A percentile compares a stretch with the other conserved stretches of the same genome.
Conservation (phyloP, 768 basidiomycete species). For the Tricholoma saponaceum region DNA sequence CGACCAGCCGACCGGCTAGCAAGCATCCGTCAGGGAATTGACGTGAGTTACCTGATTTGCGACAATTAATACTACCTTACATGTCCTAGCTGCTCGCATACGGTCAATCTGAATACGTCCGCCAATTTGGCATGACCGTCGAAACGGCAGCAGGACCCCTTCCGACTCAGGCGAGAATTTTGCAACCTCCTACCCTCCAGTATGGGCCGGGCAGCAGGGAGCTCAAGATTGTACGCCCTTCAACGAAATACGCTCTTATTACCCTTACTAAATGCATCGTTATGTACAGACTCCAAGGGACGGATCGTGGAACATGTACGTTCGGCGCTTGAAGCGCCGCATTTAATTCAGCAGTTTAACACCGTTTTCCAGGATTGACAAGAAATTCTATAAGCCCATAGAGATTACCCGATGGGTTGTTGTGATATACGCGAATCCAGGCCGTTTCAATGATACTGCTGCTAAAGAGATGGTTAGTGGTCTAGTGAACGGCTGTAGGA, state of each 20-base stretch:
- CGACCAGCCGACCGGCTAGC: constrained; percentile 52
- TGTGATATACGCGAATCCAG: constrained; percentile 54
- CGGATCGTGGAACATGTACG: constrained; percentile 79
- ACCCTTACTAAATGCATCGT: constrained; percentile 5
- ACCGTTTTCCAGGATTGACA: constrained; percentile 51
- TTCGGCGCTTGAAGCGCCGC: constrained; percentile 16
- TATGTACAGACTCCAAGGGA: constrained; percentile 48
- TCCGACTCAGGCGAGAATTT: constrained; percentile 48
- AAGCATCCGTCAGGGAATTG: constrained; percentile 36
- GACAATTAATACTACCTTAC: background rate
- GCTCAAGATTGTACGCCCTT: constrained; percentile 40
- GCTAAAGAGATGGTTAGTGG: constrained; percentile 50
- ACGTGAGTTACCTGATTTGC: background rate
- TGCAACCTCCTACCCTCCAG: constrained; percentile 57
- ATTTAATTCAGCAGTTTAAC: constrained; percentile 37
- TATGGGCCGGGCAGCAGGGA: constrained; percentile 58
- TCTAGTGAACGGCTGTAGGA: constrained; percentile 40
- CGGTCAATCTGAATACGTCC: constrained; percentile 69
- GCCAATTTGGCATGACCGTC: constrained; percentile 65
- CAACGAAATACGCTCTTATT: background rate
- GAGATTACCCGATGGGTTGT: constrained; percentile 58
- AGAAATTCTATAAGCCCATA: constrained; percentile 54
- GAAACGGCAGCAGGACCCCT: constrained; percentile 44
- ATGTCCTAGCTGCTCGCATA: constrained; percentile 49
- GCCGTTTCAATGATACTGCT: constrained; percentile 43